Evolutionary conservation across 1,139 yeast genomes (phyloP), one percentile per base, ranked within the genome.

Genomic region (Debaryomyces coudertii): DNA sequence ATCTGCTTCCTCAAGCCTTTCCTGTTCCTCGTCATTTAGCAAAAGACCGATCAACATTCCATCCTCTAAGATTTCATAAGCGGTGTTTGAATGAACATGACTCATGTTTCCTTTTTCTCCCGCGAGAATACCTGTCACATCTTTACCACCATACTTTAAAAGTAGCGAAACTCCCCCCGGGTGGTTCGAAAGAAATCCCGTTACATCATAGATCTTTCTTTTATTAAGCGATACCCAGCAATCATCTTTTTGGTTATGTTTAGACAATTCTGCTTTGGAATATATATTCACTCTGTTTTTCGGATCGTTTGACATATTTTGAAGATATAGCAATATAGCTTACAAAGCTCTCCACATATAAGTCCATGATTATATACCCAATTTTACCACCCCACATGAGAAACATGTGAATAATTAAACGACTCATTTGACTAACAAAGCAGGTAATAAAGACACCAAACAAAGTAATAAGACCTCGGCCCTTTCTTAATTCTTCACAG

Each of bases 201-300:
- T 56, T 40, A 61, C 49, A 44, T 61, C 63, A 41, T 57, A 61
- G 2, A 61, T 62, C 20, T 53, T 44, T 2, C 58, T 11, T 0
- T 60, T 57, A 18, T 57, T 52, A 41, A 61, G 55, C 1, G 53
- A 56, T 8, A 59, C 56, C 65, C 65, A 61, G 9, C 53, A 45
- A 28, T 48, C 50, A 7, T 51, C 44, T 6, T 44, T 11, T 6
- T 40, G 44, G 18, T 50, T 47, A 38, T 53, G 57, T 33, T 47
- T 47, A 33, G 36, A 16, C 4, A 53, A 42, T 28, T 53, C 56
- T 14, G 39, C 48, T 15, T 36, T 30, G 7, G 22, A 15, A 16
- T 12, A 30, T 7, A 15, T 16, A 14, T 14, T 30, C 9, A 30
- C 9, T 15, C 3, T 30, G 6, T 8, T 6, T 14, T 30, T 28